Evolutionary conservation across 2,329 filamentous ascomycete species (phyloP).

Genomic region (Ramichloridium luteum): DNA sequence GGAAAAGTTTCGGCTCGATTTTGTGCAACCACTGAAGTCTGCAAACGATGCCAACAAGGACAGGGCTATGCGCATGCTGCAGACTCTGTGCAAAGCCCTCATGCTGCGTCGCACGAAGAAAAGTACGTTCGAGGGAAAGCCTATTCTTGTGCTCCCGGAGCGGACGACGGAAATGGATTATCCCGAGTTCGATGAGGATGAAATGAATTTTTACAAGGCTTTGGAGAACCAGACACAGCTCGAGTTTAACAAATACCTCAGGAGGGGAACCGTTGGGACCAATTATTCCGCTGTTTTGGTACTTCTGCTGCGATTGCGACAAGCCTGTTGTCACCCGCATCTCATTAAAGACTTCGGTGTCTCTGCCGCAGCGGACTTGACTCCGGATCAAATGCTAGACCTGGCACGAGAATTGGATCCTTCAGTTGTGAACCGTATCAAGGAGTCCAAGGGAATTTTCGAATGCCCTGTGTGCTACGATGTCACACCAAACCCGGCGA

Average conservation of each 20-base stretch:
- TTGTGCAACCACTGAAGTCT: slow-evolving; percentile 41
- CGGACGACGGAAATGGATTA: slow-evolving; percentile 51
- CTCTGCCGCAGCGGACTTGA: slow-evolving; percentile 35
- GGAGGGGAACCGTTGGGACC: slow-evolving; percentile 52
- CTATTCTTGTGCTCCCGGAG: slow-evolving; percentile 54
- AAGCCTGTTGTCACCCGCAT: slow-evolving; percentile 68
- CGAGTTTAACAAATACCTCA: slow-evolving; percentile 65
- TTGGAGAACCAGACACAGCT: slow-evolving; percentile 56
- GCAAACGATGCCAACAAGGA: slow-evolving; percentile 18
- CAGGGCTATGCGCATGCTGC: slow-evolving; percentile 57
- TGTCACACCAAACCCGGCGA: slow-evolving; percentile 57
- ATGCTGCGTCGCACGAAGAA: slow-evolving; percentile 74
- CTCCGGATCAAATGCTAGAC: slow-evolving; percentile 44
- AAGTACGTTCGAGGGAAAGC: slow-evolving; percentile 66
- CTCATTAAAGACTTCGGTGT: slow-evolving; percentile 54
- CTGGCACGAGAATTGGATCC: slow-evolving; percentile 49
- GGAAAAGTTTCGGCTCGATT: slow-evolving; percentile 49
- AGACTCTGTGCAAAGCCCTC: slow-evolving; percentile 64
- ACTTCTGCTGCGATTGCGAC: slow-evolving; percentile 64
- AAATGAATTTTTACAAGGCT: slow-evolving; percentile 51
- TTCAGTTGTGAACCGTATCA: slow-evolving; percentile 56
- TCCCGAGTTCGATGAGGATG: slow-evolving; percentile 55
- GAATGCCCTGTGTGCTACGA: slow-evolving; percentile 80
- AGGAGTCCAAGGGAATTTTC: slow-evolving; percentile 44
- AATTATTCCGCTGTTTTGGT: slow-evolving; percentile 74